Conservation (phyloP, 1,284 basidiomycete genomes). For the Heliocybe sulcata region DNA sequence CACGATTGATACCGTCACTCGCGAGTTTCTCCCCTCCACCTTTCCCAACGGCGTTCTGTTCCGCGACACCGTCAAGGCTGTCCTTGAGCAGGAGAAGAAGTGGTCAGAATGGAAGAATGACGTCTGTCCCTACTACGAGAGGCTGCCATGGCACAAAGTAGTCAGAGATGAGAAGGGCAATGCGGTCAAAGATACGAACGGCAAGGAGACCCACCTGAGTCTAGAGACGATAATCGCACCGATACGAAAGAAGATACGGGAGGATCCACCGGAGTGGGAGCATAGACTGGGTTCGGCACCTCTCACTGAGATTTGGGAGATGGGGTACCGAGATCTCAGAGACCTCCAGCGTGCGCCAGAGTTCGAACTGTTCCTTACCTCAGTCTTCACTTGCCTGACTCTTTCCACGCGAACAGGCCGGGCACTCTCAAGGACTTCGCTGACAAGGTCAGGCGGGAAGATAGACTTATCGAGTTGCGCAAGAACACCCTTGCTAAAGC, state of each 20-base stretch:
- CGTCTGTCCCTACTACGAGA: slow-evolving; percentile 69
- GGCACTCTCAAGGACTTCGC: slow-evolving; percentile 68
- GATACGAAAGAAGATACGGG: slow-evolving; percentile 49
- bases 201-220: slow-evolving; percentile 45
- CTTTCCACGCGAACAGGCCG: slow-evolving; percentile 30
- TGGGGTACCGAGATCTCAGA: slow-evolving; percentile 58
- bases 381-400: not conserved
- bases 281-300: slow-evolving; percentile 57
- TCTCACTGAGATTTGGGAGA: slow-evolving; percentile 73
- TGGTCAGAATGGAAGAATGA: slow-evolving; percentile 86
- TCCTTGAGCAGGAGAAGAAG: slow-evolving; percentile 76
- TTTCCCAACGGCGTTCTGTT: slow-evolving; percentile 69
- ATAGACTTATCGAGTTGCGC: slow-evolving; percentile 54
- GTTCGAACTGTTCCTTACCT: slow-evolving; percentile 29
- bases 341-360: slow-evolving; percentile 61
- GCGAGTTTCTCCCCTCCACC: slow-evolving; percentile 68
- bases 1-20: slow-evolving; percentile 44
- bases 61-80: slow-evolving; percentile 59
- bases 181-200: slow-evolving; percentile 55
- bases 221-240: too few relatives aligned
- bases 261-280: slow-evolving; percentile 49
- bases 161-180: slow-evolving; percentile 35
- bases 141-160: slow-evolving; percentile 48
- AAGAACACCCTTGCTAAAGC: slow-evolving; percentile 43
- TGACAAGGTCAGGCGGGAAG: slow-evolving; percentile 60